phyloP scores from a whole-genome alignment of 1,139 yeast species.

The Hyphopichia wangnamkhiaoensis region DNA sequence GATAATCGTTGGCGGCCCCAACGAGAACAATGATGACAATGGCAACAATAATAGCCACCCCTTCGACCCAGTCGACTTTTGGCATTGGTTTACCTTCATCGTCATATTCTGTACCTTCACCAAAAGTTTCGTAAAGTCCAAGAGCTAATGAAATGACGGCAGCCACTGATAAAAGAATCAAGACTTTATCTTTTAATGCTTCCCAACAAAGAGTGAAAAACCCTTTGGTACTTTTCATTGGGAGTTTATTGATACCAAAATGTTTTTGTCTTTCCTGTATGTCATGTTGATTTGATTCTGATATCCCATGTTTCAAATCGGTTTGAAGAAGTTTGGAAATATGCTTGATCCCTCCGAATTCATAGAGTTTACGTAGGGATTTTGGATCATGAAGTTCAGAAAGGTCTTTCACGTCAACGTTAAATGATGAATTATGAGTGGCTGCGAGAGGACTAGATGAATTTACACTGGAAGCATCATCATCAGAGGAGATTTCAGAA shows the following conservation, averaged over 20 bases:
- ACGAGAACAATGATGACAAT: slow-evolving; percentile 87
- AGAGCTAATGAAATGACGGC: slow-evolving; percentile 87
- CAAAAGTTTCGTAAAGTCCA: slow-evolving; percentile 91
- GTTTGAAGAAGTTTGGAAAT: slow-evolving; percentile 37
- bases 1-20: slow-evolving; percentile 94
- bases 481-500: neutral
- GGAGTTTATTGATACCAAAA: slow-evolving; percentile 73
- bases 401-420: slow-evolving; percentile 23
- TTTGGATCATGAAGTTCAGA: slow-evolving; percentile 55
- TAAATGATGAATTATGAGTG: neutral
- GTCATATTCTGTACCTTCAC: slow-evolving; percentile 73
- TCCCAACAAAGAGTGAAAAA: slow-evolving; percentile 71
- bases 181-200: slow-evolving; percentile 89
- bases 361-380: slow-evolving; percentile 38
- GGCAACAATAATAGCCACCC: slow-evolving; percentile 94
- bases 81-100: slow-evolving; percentile 75
- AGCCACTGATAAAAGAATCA: slow-evolving; percentile 79
- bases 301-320: slow-evolving; percentile 45
- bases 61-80: slow-evolving; percentile 96
- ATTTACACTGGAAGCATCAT: slow-evolving; percentile 5
- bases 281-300: slow-evolving; percentile 28
- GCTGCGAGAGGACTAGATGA: slow-evolving; percentile 1
- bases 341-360: slow-evolving; percentile 44
- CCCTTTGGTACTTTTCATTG: slow-evolving; percentile 66
- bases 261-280: slow-evolving; percentile 34